A percentile compares a stretch with the other conserved stretches of the same genome.
These are phyloP conservation scores for Neoconidiobolus thromboides DNA, from an alignment of 371 early-diverging fungal genomes.

Conservation along the genomic window DNA sequence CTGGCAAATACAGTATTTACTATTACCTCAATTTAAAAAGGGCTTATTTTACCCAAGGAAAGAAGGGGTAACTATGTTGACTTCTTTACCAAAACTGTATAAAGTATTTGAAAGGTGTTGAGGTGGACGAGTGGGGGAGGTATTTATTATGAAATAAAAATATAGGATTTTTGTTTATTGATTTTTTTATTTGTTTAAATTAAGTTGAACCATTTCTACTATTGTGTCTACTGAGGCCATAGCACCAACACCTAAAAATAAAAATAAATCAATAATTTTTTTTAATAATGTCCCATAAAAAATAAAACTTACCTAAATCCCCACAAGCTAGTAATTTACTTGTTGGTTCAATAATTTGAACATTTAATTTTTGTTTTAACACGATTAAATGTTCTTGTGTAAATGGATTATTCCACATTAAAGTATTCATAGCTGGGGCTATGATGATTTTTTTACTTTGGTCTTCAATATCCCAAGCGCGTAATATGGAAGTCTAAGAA, in stretches of 20 bases:
- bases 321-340: constrained; percentile 81
- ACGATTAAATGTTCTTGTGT: constrained; percentile 48
- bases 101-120: constrained; percentile 82
- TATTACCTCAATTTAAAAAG: constrained; percentile 57
- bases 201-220: constrained; percentile 8
- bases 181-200: no score
- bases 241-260: constrained; percentile 24
- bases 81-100: constrained; percentile 73
- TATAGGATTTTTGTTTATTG: no score
- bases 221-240: constrained; percentile 28
- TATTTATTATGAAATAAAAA: no score
- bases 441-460: constrained; percentile 30
- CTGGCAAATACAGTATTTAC: constrained; percentile 43
- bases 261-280: not conserved
- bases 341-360: constrained; percentile 54
- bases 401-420: constrained; percentile 90
- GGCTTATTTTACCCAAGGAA: constrained; percentile 33
- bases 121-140: not conserved
- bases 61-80: constrained; percentile 35
- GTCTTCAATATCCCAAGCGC: constrained; percentile 71
- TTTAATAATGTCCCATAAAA: not conserved
- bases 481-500: constrained; percentile 60
- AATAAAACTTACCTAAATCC: constrained; percentile 41
- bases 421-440: constrained; percentile 94
- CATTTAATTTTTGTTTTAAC: constrained; percentile 27